phyloP scores from a whole-genome alignment of 345 rosid genomes.

The Brassica napus region Da-Ae NC_063440.1:14156001-14156500 shows the following conservation, averaged over 20 bases:
- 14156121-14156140: not conserved
- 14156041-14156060: not conserved
- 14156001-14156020: not conserved
- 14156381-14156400: conserved; percentile 40
- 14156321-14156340: conserved; percentile 30
- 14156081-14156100: not conserved
- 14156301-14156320: conserved; percentile 22
- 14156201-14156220: conserved; percentile 19
- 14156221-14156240: conserved; percentile 37
- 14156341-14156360: conserved; percentile 25
- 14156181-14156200: conserved; percentile 29
- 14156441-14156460: conserved; percentile 6
- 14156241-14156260: conserved; percentile 12
- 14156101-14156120: not conserved
- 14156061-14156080: not conserved
- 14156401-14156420: conserved; percentile 31
- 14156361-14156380: conserved; percentile 41
- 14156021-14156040: not conserved
- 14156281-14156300: not conserved
- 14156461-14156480: too few species aligned
- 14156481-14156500: too few species aligned
- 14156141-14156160: conserved; percentile 18
- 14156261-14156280: not conserved
- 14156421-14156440: conserved; percentile 26
- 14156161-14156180: conserved; percentile 44